Evolutionary conservation across 1,284 basidiomycete species (phyloP), one percentile per base, ranked within the genome.

Genomic region (Trametes hirsuta): DNA sequence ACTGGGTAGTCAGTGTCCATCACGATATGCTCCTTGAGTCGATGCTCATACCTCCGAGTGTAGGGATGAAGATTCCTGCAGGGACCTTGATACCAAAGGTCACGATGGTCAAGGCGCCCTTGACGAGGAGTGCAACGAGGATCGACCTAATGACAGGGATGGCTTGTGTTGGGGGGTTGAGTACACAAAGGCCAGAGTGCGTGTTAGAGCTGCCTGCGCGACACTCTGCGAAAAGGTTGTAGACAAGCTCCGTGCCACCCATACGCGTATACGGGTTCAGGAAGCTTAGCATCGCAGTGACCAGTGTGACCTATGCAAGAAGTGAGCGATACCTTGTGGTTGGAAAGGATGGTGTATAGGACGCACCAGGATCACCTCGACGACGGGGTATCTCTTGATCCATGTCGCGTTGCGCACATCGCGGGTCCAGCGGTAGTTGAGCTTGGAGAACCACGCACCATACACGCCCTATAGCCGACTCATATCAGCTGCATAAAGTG

Each of bases 21-120:
- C 22, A 14, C 15, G 2, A 30, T 14, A 30, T 8, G 21, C 6
- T 12, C 6, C n/a, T n/a, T 4, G 3, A 15, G 18, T 30, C 30
- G n/a, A 5, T 11, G 22, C 12, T 51, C 67, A 44, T 59, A 69
- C 71, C 69, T 21, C 94, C 95, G 30, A 99, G 85, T 0, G 95
- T 95, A 0, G 97, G 97, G 30, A 99, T 94, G 76, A 99, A 99
- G 68, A 99, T 97, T 1, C 97, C 97, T 4, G 96, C 95, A 14
- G 95, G 95, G 3, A 97, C 71, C 70, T 92, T 94, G 77, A 97
- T 94, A 2, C 96, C 96, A 66, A 98, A 99, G 0, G 96, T 98
- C 46, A 98, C 82, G 56, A 97, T 82, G 0, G 95, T 97, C 58
- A 98, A 76, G 1, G 80, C 82, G 1, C 88, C 91, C 75, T 96